phyloP scores from a whole-genome alignment of 805 yeast species.

The Myxozyma sirexii region DNA sequence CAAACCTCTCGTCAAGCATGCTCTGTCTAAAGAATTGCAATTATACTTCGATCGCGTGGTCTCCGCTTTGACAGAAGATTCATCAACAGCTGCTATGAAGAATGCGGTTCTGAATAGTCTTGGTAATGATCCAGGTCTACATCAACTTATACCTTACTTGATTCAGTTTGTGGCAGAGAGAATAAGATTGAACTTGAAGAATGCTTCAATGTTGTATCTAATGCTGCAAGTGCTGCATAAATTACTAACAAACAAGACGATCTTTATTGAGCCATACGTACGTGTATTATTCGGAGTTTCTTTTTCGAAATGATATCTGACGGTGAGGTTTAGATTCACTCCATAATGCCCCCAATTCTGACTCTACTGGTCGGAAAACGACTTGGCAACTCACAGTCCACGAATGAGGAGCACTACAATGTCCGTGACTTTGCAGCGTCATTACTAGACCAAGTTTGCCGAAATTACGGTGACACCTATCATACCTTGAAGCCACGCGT shows the following conservation, averaged over 20 bases:
- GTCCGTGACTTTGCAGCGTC: constrained; percentile 89
- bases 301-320: neutral
- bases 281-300: neutral
- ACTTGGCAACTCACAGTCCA: constrained; percentile 59
- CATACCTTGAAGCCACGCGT: constrained; percentile 90
- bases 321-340: constrained; percentile 67
- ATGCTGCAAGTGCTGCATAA: constrained; percentile 90
- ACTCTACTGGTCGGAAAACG: constrained; percentile 87
- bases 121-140: constrained; percentile 91
- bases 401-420: constrained; percentile 49
- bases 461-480: constrained; percentile 79
- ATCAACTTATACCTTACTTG: constrained; percentile 93
- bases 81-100: constrained; percentile 56
- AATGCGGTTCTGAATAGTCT: constrained; percentile 83
- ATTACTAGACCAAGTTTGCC: constrained; percentile 74
- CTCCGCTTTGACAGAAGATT: constrained; percentile 64
- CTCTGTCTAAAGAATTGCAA: constrained; percentile 89
- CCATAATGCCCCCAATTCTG: constrained; percentile 93
- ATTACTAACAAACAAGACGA: constrained; percentile 74
- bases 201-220: constrained; percentile 68
- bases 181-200: constrained; percentile 78
- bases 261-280: constrained; percentile 76
- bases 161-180: constrained; percentile 96
- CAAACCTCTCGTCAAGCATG: constrained; percentile 92
- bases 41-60: constrained; percentile 89